Evolutionary conservation across 1,284 basidiomycete genomes (phyloP), one percentile per base, ranked within the genome.

Genomic region (Chalciporus sp.): DNA sequence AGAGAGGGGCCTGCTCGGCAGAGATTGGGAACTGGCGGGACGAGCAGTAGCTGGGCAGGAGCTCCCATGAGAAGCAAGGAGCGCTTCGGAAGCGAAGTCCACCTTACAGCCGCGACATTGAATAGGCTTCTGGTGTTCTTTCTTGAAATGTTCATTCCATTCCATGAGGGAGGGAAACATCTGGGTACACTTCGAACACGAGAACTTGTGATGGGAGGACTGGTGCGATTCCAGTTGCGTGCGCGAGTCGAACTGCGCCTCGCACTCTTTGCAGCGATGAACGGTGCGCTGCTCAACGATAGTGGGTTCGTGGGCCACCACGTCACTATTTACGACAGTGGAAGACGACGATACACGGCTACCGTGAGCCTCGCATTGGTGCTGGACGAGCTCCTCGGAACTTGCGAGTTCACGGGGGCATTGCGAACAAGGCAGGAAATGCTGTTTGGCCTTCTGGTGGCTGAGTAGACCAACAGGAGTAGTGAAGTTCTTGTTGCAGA

Each of bases 401-500:
- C 42, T 51, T 39, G 50, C 9, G 28, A 47, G 46, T 19, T 37
- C 59, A 29, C 23, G 17, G 12, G 58, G 47, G 33, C 61, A 54
- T 11, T 11, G 33, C 7, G 57, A 8, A 49, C 47, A 53, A 42
- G 53, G 49, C 12, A 58, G 46, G 49, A 53, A 55, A 44, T 72
- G 67, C 16, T 5, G 44, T 43, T 69, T 69, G 28, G 53, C 64
- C 7, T 51, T 59, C 49, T 59, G 66, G 48, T 69, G 67, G 28
- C 44, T 49, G 14, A 53, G 43, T 17, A 72, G 51, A 19, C 45
- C 67, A 20, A 0, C 37, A 11, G 54, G 44, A 20, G 63, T 51
- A 19, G 61, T 48, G 41, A 70, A 71, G 47, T 51, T 62, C 48
- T 63, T 67, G 50, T 65, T 56, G 57, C 67, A 69, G 23, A 70